Base-by-base conservation (phyloP, 2,329 filamentous ascomycete species). In the Tolypocladium paradoxum region DNA sequence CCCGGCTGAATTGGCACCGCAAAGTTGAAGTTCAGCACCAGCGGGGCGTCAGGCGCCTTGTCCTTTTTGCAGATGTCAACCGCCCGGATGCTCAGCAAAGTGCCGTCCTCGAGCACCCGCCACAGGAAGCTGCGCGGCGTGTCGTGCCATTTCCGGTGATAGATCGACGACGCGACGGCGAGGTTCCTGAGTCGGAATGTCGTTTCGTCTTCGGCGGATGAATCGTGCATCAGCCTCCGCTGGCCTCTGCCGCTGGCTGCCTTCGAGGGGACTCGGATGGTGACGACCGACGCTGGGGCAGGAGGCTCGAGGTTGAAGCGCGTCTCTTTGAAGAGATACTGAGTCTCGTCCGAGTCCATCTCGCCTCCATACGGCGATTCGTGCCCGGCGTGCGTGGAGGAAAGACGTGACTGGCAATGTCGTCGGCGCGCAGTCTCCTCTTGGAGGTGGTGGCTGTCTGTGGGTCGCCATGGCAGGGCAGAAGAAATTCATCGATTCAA, bases 111-210 rank as follows among this genome's bases (percentile, higher is more conserved):
- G 56, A 96, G 73, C 38, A 97, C 79, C 61, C 92, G 83, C 93
- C 93, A 99, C 48, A 96, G 78, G 65, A 97, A 95, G 69, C 83
- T 89, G 65, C 88, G 84, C 38, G 93, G 93, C 58, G 86, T 84
- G 58, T 80, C 76, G 64, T 87, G 82, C 67, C 86, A 81, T 67
- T 81, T 81, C 53, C 93, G 84, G 69, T 95, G 90, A 73, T 89
- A 96, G 53, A 97, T 79, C 2, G 89, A 90, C 31, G 89, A 86
- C 34, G 90, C 82, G 2, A 77, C 84, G 29, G 92, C 89, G 51
- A 96, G 74, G 64, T 88, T 82, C 57, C 81, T 84, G 55, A 79
- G 75, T 59, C 84, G 82, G 64, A 95, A 96, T 11, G 79, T 74
- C 53, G 82, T 82, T 67, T 92, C 87, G 59, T 91, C 88, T 64